Base-by-base conservation (phyloP, 2,329 filamentous ascomycete genomes). In the Ceratocystis lukuohia region DNA sequence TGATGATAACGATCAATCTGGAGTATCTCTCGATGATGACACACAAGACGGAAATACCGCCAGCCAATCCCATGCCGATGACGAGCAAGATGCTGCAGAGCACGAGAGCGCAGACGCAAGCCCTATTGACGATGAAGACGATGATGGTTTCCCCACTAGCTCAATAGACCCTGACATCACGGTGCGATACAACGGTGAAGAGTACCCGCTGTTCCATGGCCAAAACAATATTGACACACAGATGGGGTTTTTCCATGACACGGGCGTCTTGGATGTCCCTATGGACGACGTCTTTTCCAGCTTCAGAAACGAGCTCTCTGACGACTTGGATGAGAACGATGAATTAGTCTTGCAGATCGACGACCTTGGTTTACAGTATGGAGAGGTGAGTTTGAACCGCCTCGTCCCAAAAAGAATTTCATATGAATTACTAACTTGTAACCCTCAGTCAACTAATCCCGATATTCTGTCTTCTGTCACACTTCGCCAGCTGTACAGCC, bases 281-380 rank as follows among this genome's bases (percentile, higher is more conserved):
- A 75, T 83, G 62, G 77, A 78, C 20, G 73, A 74, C 6, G 73
- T 83, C 10, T 70, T 83, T 62, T 71, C 74, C 20, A 75, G 75
- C 4, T 73, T 83, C 37, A 78, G 80, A 37, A 71, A 73, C 5
- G 79, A 81, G 69, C 74, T 83, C 15, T 71, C 73, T 20, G 74
- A 77, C 48, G 81, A 82, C 64, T 71, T 82, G 2, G 72, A 73
- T 4, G 67, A 73, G 2, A 74, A 77, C 20, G 80, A 83, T 64
- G 80, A 82, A 66, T 72, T 83, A 53, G 75, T 78, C n/a, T 75
- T 82, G 50, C 78, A 80, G 67, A 73, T 82, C 61, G 79, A 82
- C 33, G 78, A 81, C 67, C 76, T 83, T 50, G 79, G 79, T 7
- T 74, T 83, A 41, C 80, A 82, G 71, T 81, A 82, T 71, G 74